Percentiles rank a stretch among this genome's conserved stretches.
These are phyloP conservation scores for Umbilicaria muhlenbergii DNA, from an alignment of 495 filamentous ascomycete species.

Conservation along the genomic window DNA sequence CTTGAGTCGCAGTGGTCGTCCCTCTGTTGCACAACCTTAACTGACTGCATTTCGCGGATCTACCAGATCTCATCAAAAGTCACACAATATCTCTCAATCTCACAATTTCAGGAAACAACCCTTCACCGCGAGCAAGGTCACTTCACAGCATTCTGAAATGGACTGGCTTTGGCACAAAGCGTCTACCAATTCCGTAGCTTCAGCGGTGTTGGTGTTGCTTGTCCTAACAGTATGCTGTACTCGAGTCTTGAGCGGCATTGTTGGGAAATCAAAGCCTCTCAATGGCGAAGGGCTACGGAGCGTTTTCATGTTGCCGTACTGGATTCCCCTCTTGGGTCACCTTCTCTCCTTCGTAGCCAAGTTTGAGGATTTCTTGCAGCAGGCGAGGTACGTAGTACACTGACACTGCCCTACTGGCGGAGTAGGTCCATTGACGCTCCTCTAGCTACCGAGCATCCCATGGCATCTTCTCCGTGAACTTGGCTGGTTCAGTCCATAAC, in stretches of 20 bases:
- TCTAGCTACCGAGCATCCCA: constrained; percentile 18
- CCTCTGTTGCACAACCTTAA: too few species aligned
- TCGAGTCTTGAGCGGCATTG: constrained; percentile 1
- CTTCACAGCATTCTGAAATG: too few species aligned
- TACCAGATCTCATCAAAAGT: too few species aligned
- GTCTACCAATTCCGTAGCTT: too few species aligned
- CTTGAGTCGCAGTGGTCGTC: too few species aligned
- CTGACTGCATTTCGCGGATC: too few species aligned
- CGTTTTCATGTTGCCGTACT: constrained; percentile 37
- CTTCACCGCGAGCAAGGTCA: too few species aligned
- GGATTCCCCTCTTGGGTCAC: constrained; percentile 43
- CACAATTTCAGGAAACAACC: too few species aligned
- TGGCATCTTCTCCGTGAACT: constrained; percentile 36
- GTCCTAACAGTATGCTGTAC: constrained; percentile 1
- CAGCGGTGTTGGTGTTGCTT: background rate
- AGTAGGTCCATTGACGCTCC: constrained; percentile 1
- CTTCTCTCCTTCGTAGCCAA: constrained; percentile 29
- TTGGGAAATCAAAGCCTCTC: background rate
- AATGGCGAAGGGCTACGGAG: constrained; percentile 11
- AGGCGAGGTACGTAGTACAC: constrained; percentile 23
- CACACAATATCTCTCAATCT: too few species aligned
- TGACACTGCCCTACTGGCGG: background rate
- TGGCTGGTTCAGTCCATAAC: constrained; percentile 33
- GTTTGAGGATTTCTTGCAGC: constrained; percentile 24
- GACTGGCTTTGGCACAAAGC: too few species aligned